These are phyloP conservation scores for Calonectria leucothoes DNA, from an alignment of 2,329 filamentous ascomycete genomes.

Conservation along the genomic window DNA sequence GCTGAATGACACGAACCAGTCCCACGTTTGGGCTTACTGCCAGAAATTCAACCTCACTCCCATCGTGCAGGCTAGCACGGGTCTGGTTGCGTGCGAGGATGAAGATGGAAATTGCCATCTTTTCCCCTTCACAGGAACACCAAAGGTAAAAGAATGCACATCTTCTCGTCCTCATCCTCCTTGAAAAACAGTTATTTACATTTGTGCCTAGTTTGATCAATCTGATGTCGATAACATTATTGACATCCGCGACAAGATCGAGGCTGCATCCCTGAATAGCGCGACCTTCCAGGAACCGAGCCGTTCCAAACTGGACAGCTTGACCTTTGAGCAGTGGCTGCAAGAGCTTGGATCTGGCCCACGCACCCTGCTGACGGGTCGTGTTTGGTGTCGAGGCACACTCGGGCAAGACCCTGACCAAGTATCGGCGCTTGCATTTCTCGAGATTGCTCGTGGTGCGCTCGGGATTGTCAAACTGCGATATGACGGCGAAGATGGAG, in stretches of 20 bases:
- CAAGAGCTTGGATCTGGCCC: background rate
- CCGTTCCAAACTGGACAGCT: background rate
- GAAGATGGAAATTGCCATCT: slow-evolving; percentile 14
- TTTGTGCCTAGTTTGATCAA: background rate
- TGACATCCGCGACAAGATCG: background rate
- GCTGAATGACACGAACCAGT: slow-evolving; percentile 23
- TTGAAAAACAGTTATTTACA: background rate
- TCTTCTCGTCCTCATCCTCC: background rate
- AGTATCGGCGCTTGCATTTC: slow-evolving; percentile 25
- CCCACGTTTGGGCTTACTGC: slow-evolving; percentile 12
- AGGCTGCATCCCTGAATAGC: background rate
- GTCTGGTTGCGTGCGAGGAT: slow-evolving; percentile 11
- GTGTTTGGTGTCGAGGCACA: slow-evolving; percentile 25
- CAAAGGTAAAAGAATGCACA: background rate
- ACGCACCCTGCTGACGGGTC: slow-evolving; percentile 10
- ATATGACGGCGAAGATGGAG: slow-evolving; percentile 25
- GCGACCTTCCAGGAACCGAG: background rate
- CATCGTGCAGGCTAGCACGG: slow-evolving; percentile 1
- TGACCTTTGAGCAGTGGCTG: slow-evolving; percentile 12
- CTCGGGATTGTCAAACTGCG: slow-evolving; percentile 25
- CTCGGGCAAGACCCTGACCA: slow-evolving; percentile 25
- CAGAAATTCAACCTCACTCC: slow-evolving; percentile 11
- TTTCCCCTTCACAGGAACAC: slow-evolving; percentile 8
- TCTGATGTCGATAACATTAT: background rate
- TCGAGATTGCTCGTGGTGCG: slow-evolving; percentile 24